Evolutionary conservation across 1,139 yeast species (phyloP), one percentile per base, ranked within the genome.

Genomic region (Blastobotrys arbuscula): DNA sequence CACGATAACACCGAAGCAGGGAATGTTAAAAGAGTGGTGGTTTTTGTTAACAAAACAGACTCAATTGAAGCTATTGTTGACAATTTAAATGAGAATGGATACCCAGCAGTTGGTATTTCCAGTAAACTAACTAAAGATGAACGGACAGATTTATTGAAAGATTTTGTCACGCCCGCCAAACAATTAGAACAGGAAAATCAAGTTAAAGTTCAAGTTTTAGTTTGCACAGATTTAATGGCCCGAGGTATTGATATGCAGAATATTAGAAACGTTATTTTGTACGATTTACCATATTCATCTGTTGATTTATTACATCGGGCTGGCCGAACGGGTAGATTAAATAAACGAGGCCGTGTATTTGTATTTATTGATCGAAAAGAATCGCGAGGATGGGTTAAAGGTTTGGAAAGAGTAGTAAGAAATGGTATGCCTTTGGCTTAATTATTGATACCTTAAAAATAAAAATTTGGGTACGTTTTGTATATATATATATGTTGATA

Each of bases 311-410:
- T 92, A 19, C 98, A 92, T 63, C 73, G 98, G 53, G 83, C 89
- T 3, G 98, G 98, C 1, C 77, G 98, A 68, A 92, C 97, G 0
- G 97, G 97, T 4, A 73, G 98, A 62, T 84, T 89, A 84, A 85
- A 84, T 47, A 89, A 85, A 62, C 75, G 84, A 39, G 98, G 98
- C 16, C 75, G 96, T 53, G 96, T 87, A 1, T 82, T 88, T 58
- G 72, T 90, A 59, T 79, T 90, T 51, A 76, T 77, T 35, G 84
- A 83, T 58, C 81, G 81, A 55, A 76, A 76, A 58, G 83, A 86
- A 44, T 64, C 71, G 30, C 81, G 83, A 59, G 75, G 85, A 8
- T 89, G 96, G 92, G 82, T 90, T 26, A 82, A 82, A 60, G 96
- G 95, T 3, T 72, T 90, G 42, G 90, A 92, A 36, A 80, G 76